phyloP scores from a whole-genome alignment of 2,329 filamentous ascomycete genomes.

The Ceratocystis huliohia region DNA sequence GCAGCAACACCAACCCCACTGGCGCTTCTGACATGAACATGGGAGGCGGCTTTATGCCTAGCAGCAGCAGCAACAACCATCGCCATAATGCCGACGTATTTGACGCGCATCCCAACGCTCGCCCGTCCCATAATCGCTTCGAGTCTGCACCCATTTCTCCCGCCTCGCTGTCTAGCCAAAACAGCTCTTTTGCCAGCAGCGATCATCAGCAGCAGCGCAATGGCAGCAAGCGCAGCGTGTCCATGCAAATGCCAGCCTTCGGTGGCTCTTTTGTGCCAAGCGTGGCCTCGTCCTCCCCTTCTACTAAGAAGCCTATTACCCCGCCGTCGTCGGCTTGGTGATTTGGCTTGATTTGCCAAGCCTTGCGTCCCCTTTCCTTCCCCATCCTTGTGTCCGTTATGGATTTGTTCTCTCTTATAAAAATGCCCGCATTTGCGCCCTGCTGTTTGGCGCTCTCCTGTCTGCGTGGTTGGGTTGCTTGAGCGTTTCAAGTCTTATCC shows the following conservation, averaged over 20 bases:
- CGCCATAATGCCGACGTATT: background rate
- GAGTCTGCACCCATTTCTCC: slow-evolving; percentile 13
- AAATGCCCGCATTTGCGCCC: background rate
- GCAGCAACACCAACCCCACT: background rate
- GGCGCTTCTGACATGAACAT: background rate
- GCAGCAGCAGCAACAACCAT: background rate
- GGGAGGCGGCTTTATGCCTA: background rate
- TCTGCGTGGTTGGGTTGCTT: background rate
- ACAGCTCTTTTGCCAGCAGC: background rate
- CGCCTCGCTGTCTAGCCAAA: slow-evolving; percentile 1
- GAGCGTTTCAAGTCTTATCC: background rate
- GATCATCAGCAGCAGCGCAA: background rate
- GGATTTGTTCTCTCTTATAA: background rate
- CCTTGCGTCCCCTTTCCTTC: background rate
- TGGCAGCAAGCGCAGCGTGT: slow-evolving; percentile 10
- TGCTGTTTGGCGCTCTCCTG: background rate
- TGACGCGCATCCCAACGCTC: background rate
- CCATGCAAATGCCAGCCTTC: slow-evolving; percentile 20
- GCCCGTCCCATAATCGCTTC: slow-evolving; percentile 12
- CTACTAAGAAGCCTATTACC: slow-evolving; percentile 1
- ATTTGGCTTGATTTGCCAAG: background rate
- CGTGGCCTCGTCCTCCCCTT: background rate
- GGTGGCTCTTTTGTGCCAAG: slow-evolving; percentile 5
- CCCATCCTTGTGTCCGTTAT: too few species aligned
- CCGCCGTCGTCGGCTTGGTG: slow-evolving; percentile 7